A percentile compares a stretch with the other conserved stretches of the same genome.
phyloP scores from a whole-genome alignment of 148 eudicot genomes.

The Silene latifolia region DNA sequence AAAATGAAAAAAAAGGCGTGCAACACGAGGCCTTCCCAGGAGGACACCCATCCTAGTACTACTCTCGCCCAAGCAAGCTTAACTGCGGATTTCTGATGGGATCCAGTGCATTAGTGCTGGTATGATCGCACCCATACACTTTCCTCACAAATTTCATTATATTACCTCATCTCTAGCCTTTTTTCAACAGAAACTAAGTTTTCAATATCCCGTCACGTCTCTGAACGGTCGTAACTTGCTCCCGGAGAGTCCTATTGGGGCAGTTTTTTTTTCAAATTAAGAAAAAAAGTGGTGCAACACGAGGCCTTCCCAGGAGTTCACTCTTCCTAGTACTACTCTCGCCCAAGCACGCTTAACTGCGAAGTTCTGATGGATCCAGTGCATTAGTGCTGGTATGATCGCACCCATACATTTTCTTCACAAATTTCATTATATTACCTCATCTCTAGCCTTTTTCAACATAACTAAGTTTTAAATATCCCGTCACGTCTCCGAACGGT shows the following conservation, averaged over 20 bases:
- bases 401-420: constrained; percentile 20
- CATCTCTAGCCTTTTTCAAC: too few species aligned
- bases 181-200: too few species aligned
- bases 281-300: constrained; percentile 29
- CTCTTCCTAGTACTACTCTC: constrained; percentile 67
- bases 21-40: constrained; percentile 55
- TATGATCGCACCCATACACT: constrained; percentile 29
- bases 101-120: constrained; percentile 57
- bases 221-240: too few species aligned
- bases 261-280: too few species aligned
- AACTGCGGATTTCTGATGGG: constrained; percentile 46
- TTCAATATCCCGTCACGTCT: too few species aligned
- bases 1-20: neutral
- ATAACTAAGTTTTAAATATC: too few species aligned
- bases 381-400: constrained; percentile 60
- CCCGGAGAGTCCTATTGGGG: too few species aligned
- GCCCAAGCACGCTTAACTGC: constrained; percentile 45
- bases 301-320: constrained; percentile 61
- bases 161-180: neutral
- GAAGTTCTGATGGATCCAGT: constrained; percentile 56
- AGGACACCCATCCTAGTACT: constrained; percentile 69
- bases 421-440: too few species aligned
- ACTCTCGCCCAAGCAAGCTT: constrained; percentile 54
- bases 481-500: too few species aligned
- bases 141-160: too few species aligned